Evolutionary conservation across 257 asterid genomes (phyloP), one percentile per base, ranked within the genome.

Genomic region (Solanum lignicaule): DNA sequence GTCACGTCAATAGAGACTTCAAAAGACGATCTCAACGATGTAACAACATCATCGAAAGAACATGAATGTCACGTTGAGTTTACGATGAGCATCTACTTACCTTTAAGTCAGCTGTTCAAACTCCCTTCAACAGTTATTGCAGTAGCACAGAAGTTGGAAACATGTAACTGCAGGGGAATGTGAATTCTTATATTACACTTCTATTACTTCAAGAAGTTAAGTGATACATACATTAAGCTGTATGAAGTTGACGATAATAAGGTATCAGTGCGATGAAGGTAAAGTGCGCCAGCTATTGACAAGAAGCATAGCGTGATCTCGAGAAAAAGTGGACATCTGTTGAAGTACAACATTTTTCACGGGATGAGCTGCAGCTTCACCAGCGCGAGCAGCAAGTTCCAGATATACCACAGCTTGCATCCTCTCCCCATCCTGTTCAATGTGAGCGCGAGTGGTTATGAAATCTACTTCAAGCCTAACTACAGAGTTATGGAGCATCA

Each of bases 331-430:
- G 0, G 99, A 88, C 23, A 97, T 90, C 69, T 92, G 94, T 90
- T 97, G 98, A 72, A 95, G 92, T 88, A 94, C 88, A 25, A 89
- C 95, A 29, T 92, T 93, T 86, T 92, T 97, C 13, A 95, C 95
- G 87, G 90, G 95, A 88, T 87, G 89, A 2, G 99, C 99, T 9
- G 96, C 93, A 48, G 91, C 87, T 91, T 95, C 98, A 18, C 98
- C 99, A 6, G 98, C 94, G 55, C 96, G 92, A 3, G 88, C 89
- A 38, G 99, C 99, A 83, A 97, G 95, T 92, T 97, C 99, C 89
- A 97, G 89, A 92, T 97, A 97, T 87, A 95, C 95, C 86, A 97
- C 94, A 29, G 99, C 98, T 94, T 93, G 94, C 98, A 95, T 90
- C 99, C 92, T 95, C 74, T 97, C 95, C 82, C 98, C 98, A 91